A percentile compares a stretch with the other conserved stretches of the same genome.
These are phyloP conservation scores for Kernera saxatilis DNA, from an alignment of 345 rosid species.

Conservation along the genomic window DNA sequence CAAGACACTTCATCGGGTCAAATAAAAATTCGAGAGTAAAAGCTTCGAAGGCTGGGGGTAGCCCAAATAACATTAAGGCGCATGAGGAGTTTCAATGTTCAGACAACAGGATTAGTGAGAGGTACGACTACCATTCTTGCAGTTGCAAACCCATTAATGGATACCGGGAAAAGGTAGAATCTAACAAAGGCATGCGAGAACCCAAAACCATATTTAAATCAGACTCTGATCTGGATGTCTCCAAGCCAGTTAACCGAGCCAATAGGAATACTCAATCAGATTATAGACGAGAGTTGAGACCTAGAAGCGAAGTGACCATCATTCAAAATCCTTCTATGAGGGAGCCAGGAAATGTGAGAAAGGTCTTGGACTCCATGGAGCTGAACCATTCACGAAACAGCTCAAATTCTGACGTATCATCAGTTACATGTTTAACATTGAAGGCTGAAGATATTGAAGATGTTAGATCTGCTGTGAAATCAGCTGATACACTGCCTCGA, in stretches of 20 bases:
- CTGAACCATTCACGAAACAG: constrained; percentile 56
- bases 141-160: constrained; percentile 53
- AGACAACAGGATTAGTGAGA: constrained; percentile 41
- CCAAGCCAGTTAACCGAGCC: constrained; percentile 51
- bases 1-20: constrained; percentile 43
- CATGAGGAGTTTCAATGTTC: constrained; percentile 51
- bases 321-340: constrained; percentile 34
- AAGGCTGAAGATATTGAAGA: constrained; percentile 34
- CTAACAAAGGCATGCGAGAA: constrained; percentile 47
- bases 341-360: constrained; percentile 45
- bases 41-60: constrained; percentile 39
- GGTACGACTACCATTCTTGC: constrained; percentile 56
- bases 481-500: constrained; percentile 36
- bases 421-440: constrained; percentile 29
- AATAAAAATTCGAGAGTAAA: constrained; percentile 45
- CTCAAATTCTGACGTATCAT: constrained; percentile 51
- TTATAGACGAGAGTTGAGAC: constrained; percentile 44
- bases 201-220: constrained; percentile 45
- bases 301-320: constrained; percentile 39
- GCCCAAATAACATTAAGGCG: constrained; percentile 43
- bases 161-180: constrained; percentile 50
- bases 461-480: constrained; percentile 28
- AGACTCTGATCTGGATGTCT: constrained; percentile 50
- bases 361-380: constrained; percentile 83
- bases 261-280: constrained; percentile 49